A percentile compares a stretch with the other conserved stretches of the same genome.
Conservation (phyloP, 2,329 filamentous ascomycete genomes). For the Penicillium hordei region DNA sequence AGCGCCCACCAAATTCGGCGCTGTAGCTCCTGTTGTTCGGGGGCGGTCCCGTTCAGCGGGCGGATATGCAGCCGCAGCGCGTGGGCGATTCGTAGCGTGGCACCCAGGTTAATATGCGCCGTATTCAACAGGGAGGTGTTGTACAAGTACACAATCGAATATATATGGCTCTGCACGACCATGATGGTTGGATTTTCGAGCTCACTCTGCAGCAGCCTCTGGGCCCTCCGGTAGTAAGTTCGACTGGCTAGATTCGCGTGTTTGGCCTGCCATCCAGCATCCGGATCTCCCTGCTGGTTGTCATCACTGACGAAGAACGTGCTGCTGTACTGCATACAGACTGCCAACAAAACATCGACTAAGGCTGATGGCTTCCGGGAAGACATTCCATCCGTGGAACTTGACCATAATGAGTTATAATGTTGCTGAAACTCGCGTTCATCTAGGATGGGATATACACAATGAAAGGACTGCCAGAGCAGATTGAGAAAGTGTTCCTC, state of each 20-base stretch:
- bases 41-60: conserved; percentile 22
- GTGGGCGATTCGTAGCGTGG: background rate
- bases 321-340: conserved; percentile 1
- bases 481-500: conserved; percentile 51
- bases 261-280: background rate
- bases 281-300: background rate
- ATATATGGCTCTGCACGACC: conserved; percentile 52
- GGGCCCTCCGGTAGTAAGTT: conserved; percentile 51
- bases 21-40: conserved; percentile 44
- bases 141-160: conserved; percentile 19
- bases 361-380: background rate
- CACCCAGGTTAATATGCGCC: background rate
- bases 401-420: background rate
- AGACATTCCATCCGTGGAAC: background rate
- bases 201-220: conserved; percentile 46
- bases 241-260: conserved; percentile 40
- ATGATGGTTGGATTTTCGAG: conserved; percentile 50
- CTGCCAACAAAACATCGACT: background rate
- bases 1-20: conserved; percentile 56
- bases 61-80: background rate
- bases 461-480: conserved; percentile 52
- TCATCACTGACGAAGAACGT: background rate
- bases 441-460: conserved; percentile 29
- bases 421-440: background rate
- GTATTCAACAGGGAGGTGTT: background rate